Conservation (phyloP, 1,139 yeast species). For the Magnusiomyces fungicola region DNA sequence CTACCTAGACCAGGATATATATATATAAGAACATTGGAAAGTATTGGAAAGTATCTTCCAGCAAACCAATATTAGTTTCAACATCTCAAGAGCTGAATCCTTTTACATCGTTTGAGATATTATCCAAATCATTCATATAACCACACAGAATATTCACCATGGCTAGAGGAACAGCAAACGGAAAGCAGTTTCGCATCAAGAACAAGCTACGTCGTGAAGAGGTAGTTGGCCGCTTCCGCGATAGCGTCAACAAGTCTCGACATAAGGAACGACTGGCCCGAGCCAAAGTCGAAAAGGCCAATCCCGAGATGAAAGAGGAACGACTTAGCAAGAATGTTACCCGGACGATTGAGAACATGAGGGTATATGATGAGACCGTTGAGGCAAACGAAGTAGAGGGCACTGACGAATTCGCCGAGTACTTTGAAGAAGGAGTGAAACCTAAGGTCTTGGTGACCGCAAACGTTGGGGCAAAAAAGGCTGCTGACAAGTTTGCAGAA, state of each 20-base stretch:
- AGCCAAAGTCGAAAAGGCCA: conserved; percentile 73
- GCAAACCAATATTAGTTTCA: no score
- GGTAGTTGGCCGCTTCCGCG: conserved; percentile 65
- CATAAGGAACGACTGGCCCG: conserved; percentile 70
- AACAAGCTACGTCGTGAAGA: conserved; percentile 78
- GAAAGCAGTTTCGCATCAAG: conserved; percentile 12
- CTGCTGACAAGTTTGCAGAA: conserved; percentile 88
- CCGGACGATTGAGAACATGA: conserved; percentile 77
- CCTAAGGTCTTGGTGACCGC: conserved; percentile 91
- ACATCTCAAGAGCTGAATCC: no score
- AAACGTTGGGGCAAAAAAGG: conserved; percentile 73
- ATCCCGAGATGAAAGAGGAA: conserved; percentile 75
- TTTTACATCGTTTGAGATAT: no score
- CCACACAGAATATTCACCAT: no score
- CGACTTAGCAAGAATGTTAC: conserved; percentile 77
- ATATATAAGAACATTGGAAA: no score
- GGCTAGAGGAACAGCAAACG: conserved; percentile 13
- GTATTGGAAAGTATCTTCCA: no score
- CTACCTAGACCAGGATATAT: no score
- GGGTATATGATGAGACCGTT: conserved; percentile 88
- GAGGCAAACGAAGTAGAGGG: conserved; percentile 59
- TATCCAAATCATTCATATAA: no score
- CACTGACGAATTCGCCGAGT: conserved; percentile 65
- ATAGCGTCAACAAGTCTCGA: conserved; percentile 66
- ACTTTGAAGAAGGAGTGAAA: conserved; percentile 49